phyloP scores from a whole-genome alignment of 2,329 filamentous ascomycete genomes.

The Emmonsiellopsis sp. region DNA sequence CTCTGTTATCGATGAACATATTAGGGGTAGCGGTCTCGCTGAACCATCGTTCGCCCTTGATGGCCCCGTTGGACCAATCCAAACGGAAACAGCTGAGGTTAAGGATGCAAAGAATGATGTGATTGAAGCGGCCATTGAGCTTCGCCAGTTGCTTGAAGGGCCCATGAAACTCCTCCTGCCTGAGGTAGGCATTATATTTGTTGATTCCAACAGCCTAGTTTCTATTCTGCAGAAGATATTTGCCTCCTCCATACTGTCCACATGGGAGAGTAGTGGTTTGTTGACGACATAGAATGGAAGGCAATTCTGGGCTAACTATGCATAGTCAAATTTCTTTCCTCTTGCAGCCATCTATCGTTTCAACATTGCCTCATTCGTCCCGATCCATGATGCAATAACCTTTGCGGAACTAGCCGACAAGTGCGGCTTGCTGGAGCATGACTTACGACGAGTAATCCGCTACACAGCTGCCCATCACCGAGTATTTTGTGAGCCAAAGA shows the following conservation, averaged over 20 bases:
- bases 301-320: not conserved
- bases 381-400: conserved; percentile 9
- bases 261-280: not conserved
- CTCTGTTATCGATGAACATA: not conserved
- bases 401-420: conserved; percentile 8
- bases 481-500: conserved; percentile 8
- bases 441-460: conserved; percentile 12
- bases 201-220: not conserved
- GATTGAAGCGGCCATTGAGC: conserved; percentile 1
- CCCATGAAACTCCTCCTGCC: not conserved
- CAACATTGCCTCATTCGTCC: conserved; percentile 9
- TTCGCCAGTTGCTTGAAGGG: conserved; percentile 1
- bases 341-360: conserved; percentile 9
- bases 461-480: conserved; percentile 10
- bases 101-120: conserved; percentile 1
- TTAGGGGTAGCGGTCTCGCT: not conserved
- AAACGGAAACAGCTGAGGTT: not conserved
- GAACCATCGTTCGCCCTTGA: not conserved
- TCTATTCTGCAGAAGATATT: not conserved
- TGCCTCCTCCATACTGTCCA: not conserved
- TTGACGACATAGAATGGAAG: not conserved
- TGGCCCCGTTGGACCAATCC: not conserved
- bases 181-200: not conserved
- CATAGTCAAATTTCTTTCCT: not conserved
- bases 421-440: conserved; percentile 5